Evolutionary conservation across 768 basidiomycete species (phyloP).

Genomic region (Leccinum boreale): DNA sequence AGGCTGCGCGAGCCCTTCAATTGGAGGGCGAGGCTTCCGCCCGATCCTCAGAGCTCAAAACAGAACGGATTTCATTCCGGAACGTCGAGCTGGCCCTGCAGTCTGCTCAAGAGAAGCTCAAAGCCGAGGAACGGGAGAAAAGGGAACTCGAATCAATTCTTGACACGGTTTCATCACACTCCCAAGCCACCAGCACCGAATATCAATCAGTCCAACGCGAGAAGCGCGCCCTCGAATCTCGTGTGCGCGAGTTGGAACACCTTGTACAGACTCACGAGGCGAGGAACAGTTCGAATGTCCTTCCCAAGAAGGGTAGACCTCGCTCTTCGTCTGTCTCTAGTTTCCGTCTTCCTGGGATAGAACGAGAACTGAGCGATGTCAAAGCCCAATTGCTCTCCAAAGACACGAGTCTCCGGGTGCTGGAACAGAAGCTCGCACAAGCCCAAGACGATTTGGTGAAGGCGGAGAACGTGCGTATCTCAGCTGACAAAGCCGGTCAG

Average conservation of each 20-base stretch:
- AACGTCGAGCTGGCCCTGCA: conserved; percentile 51
- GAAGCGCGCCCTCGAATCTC: conserved; percentile 52
- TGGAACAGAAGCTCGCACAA: conserved; percentile 47
- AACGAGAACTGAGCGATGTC: conserved; percentile 52
- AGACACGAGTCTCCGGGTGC: conserved; percentile 39
- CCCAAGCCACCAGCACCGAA: conserved; percentile 42
- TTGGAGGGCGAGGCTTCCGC: conserved; percentile 51
- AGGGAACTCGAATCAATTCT: conserved; percentile 57
- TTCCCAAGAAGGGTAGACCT: conserved; percentile 38
- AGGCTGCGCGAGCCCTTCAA: conserved; percentile 52
- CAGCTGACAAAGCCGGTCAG: conserved; percentile 46
- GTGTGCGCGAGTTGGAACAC: conserved; percentile 57
- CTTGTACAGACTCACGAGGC: conserved; percentile 37
- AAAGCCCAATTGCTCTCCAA: conserved; percentile 43
- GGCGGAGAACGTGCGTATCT: conserved; percentile 58
- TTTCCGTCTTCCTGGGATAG: conserved; percentile 46
- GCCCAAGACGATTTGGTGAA: conserved; percentile 47
- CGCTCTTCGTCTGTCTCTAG: conserved; percentile 61
- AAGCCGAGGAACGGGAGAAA: conserved; percentile 45
- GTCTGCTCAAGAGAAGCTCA: conserved; percentile 48
- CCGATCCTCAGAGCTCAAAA: conserved; percentile 54
- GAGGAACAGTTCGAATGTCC: conserved; percentile 30
- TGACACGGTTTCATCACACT: conserved; percentile 52
- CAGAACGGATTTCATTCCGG: conserved; percentile 48
- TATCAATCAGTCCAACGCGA: conserved; percentile 53